These are phyloP conservation scores for Podaxis sp. DNA, from an alignment of 768 basidiomycete species.

Conservation along the genomic window DNA sequence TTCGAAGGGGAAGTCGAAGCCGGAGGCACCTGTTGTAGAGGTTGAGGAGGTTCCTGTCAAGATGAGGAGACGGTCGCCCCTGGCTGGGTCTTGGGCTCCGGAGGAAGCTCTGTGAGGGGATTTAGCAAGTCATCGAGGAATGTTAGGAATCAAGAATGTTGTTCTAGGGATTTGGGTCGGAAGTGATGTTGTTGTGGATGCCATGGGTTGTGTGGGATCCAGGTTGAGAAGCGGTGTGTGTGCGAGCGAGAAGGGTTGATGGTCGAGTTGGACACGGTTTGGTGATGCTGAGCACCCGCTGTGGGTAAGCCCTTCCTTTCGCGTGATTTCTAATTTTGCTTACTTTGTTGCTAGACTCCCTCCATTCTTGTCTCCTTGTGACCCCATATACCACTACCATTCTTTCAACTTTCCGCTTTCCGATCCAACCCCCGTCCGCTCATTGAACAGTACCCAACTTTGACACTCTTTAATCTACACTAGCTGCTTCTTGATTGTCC, in stretches of 20 bases:
- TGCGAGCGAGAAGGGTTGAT: no score
- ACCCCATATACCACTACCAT: background rate
- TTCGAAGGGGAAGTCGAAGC: conserved; percentile 2
- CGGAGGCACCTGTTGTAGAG: background rate
- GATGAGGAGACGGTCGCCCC: background rate
- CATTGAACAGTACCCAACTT: background rate
- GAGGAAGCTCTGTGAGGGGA: background rate
- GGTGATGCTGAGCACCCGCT: no score
- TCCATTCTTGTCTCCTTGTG: background rate
- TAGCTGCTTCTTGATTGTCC: background rate
- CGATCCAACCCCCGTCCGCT: background rate
- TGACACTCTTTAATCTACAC: background rate
- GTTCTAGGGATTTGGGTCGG: background rate
- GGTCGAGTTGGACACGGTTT: no score
- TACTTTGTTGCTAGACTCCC: no score
- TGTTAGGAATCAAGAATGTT: background rate
- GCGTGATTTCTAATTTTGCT: no score
- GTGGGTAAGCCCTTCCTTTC: no score
- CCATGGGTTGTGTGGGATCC: no score
- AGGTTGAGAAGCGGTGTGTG: no score
- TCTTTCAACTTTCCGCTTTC: background rate
- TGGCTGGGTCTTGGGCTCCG: background rate
- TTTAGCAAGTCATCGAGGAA: background rate
- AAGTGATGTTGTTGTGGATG: no score
- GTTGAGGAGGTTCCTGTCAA: background rate